Percentiles rank a stretch among this genome's conserved stretches.
Evolutionary conservation across 768 basidiomycete species (phyloP).

Genomic region (Mycena albidolilacea): DNA sequence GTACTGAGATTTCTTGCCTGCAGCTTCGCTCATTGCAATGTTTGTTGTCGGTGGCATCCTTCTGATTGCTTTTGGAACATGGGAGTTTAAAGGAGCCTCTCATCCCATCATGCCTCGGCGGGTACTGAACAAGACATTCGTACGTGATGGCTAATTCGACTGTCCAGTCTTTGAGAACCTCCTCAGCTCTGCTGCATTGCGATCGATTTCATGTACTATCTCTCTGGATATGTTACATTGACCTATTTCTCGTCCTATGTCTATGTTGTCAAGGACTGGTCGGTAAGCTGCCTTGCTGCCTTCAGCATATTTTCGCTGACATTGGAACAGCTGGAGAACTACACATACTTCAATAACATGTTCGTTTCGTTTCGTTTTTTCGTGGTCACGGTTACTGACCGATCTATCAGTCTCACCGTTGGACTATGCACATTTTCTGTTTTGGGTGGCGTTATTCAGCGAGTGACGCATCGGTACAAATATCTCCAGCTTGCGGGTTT

Average conservation of each 20-base stretch:
- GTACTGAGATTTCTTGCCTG: background rate
- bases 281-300: slow-evolving; percentile 41
- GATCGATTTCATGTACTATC: slow-evolving; percentile 38
- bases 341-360: slow-evolving; percentile 41
- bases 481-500: slow-evolving; percentile 56
- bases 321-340: slow-evolving; percentile 27
- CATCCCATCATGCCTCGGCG: slow-evolving; percentile 38
- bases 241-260: slow-evolving; percentile 39
- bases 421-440: slow-evolving; percentile 65
- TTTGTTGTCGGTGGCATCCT: slow-evolving; percentile 40
- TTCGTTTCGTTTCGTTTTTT: background rate
- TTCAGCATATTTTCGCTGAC: background rate
- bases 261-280: slow-evolving; percentile 52
- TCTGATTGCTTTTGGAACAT: slow-evolving; percentile 33
- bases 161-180: background rate
- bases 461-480: slow-evolving; percentile 62
- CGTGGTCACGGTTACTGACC: background rate
- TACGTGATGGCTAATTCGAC: background rate
- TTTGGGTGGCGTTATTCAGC: slow-evolving; percentile 60
- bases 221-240: slow-evolving; percentile 19
- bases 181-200: slow-evolving; percentile 25
- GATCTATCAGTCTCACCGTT: slow-evolving; percentile 52
- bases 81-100: slow-evolving; percentile 27
- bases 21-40: slow-evolving; percentile 40
- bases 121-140: slow-evolving; percentile 38